Evolutionary conservation across 768 basidiomycete genomes (phyloP).

Genomic region (Suillus americanus): DNA sequence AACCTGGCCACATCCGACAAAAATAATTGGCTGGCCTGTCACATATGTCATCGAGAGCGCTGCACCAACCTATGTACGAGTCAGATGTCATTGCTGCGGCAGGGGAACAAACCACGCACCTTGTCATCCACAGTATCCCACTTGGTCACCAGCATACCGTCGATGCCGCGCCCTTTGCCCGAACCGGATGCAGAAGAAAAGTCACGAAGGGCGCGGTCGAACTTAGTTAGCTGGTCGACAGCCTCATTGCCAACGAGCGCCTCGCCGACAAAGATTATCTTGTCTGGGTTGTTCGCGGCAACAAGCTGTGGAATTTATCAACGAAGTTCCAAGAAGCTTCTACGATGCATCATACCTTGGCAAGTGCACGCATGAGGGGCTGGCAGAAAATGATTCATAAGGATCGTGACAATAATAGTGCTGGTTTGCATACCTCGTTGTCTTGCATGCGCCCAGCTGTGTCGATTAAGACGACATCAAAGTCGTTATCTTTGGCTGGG

Average conservation of each 20-base stretch:
- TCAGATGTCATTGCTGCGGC: background rate
- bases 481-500: conserved; percentile 81
- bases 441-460: conserved; percentile 99
- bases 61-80: conserved; percentile 77
- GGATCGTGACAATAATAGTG: background rate
- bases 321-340: background rate
- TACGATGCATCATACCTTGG: conserved; percentile 57
- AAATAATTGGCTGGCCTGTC: conserved; percentile 97
- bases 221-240: conserved; percentile 95
- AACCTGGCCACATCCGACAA: conserved; percentile 97
- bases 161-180: conserved; percentile 85
- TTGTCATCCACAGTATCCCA: conserved; percentile 99
- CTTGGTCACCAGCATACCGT: conserved; percentile 98
- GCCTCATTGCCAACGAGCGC: conserved; percentile 98
- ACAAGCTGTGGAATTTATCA: conserved; percentile 60
- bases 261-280: conserved; percentile 97
- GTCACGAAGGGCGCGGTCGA: conserved; percentile 90
- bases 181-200: conserved; percentile 70
- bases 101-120: conserved; percentile 42
- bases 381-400: conserved; percentile 28
- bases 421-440: conserved; percentile 69
- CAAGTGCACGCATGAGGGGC: conserved; percentile 98
- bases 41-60: conserved; percentile 99
- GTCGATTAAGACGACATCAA: conserved; percentile 97
- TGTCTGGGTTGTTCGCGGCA: conserved; percentile 91